Evolutionary conservation across 306 rosid genomes (phyloP), one percentile per base, ranked within the genome.

Genomic region (Inga leiocalycina): DNA sequence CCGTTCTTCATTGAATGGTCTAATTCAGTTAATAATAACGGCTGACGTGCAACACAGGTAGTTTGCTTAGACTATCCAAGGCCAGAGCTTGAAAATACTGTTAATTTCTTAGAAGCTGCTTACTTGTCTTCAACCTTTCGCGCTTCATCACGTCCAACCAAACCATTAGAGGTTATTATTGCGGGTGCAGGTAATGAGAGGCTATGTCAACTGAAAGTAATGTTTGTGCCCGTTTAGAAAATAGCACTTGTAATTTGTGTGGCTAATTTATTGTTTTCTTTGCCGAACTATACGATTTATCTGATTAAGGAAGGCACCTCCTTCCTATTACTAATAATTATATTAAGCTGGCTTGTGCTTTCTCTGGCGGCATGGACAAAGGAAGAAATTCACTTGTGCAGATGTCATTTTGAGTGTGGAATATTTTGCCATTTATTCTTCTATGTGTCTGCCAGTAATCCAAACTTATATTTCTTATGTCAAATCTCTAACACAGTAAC

Each of bases 61-160:
- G 93, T 92, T 84, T 96, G 97, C 51, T n/a, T 89, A 52, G 99
- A 96, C 64, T 96, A 88, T 78, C 99, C 99, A 6, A 89, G 99
- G 61, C 99, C 99, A 0, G 94, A 89, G 81, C 89, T 96, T 44
- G 98, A 92, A 11, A 90, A 79, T 52, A 91, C 98, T 35, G 93
- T 77, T 16, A 96, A 96, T 88, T 96, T 88, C 82, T 22, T 92
- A 12, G 97, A 96, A 87, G 99, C 99, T 57, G 94, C 97, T 6
- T 86, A 84, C 69, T 88, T 93, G 82, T 96, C 99, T 86, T 87
- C 99, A 17, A 80, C 94, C 66, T 92, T 96, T 51, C 91, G 94
- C 41, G 69, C 89, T 64, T 83, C 94, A 77, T 54, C 96, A 16
- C 93, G 94, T 24, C 98, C 99, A 7, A 24, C 82, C 20, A 89